A percentile compares a stretch with the other conserved stretches of the same genome.
These are phyloP conservation scores for Fusarium kyushuense DNA, from an alignment of 2,329 filamentous ascomycete species.

Conservation along the genomic window DNA sequence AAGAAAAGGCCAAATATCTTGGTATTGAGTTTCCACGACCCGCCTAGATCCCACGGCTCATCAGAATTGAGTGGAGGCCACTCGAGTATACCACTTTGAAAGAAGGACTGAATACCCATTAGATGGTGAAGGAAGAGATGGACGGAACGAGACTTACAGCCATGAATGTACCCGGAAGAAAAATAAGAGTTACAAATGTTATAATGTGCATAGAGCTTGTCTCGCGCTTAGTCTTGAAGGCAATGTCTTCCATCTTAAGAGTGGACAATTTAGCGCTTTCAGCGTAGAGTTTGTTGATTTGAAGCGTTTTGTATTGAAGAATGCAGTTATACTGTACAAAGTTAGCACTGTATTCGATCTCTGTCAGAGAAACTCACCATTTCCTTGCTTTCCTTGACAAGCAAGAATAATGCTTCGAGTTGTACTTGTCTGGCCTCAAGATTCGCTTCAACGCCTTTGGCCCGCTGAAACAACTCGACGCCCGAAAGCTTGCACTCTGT, in stretches of 20 bases:
- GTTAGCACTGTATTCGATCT: not conserved
- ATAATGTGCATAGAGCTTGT: slow-evolving; percentile 39
- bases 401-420: slow-evolving; percentile 6
- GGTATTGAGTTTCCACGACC: slow-evolving; percentile 1
- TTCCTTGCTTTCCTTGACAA: slow-evolving; percentile 24
- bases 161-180: slow-evolving; percentile 35
- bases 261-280: slow-evolving; percentile 26
- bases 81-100: slow-evolving; percentile 35
- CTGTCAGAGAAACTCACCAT: not conserved
- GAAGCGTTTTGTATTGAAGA: slow-evolving; percentile 25
- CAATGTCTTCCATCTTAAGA: slow-evolving; percentile 34
- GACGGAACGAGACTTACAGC: slow-evolving; percentile 13
- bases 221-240: slow-evolving; percentile 33
- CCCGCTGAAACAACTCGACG: not conserved
- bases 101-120: slow-evolving; percentile 19
- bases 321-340: slow-evolving; percentile 22
- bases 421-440: slow-evolving; percentile 16
- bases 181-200: slow-evolving; percentile 32
- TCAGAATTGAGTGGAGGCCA: not conserved
- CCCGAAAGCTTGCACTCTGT: not conserved
- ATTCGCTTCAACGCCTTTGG: slow-evolving; percentile 7
- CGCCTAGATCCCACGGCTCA: not conserved
- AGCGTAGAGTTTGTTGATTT: slow-evolving; percentile 30
- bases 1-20: slow-evolving; percentile 19
- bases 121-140: not conserved